A percentile compares a stretch with the other conserved stretches of the same genome.
Evolutionary conservation across 1,139 yeast genomes (phyloP).

Genomic region (Geotrichum restrictum): DNA sequence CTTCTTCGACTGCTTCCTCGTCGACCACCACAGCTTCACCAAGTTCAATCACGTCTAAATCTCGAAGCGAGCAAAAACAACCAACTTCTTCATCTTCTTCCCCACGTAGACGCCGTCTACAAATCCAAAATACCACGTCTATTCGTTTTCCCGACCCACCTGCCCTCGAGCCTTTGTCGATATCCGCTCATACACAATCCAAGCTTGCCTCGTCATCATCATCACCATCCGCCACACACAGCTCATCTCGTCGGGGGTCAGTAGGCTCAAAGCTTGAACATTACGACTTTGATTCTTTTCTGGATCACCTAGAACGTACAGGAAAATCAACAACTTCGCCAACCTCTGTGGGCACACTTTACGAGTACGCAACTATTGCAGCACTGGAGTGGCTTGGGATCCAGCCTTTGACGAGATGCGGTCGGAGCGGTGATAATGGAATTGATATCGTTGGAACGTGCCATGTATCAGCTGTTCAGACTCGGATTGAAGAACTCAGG

Average conservation of each 20-base stretch:
- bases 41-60: too few relatives aligned
- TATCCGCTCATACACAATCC: not conserved
- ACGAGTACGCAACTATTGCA: conserved; percentile 17
- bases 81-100: too few relatives aligned
- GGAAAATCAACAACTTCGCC: conserved; percentile 10
- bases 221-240: not conserved
- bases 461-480: not conserved
- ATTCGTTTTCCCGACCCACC: too few relatives aligned
- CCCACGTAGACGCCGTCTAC: too few relatives aligned
- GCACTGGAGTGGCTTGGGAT: conserved; percentile 15
- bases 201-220: not conserved
- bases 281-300: conserved; percentile 13
- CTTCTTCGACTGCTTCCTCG: too few relatives aligned
- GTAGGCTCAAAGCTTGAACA: conserved; percentile 3
- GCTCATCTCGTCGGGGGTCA: not conserved
- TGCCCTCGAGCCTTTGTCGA: too few relatives aligned
- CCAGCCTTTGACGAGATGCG: conserved; percentile 10
- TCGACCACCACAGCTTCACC: too few relatives aligned
- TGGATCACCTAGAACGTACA: conserved; percentile 9
- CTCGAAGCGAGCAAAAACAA: too few relatives aligned
- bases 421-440: conserved; percentile 19
- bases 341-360: conserved; percentile 14
- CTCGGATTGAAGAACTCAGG: not conserved
- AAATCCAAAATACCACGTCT: too few relatives aligned
- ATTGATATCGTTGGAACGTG: conserved; percentile 15